phyloP scores from a whole-genome alignment of 139 green algal genomes.

The Choricystis sp. region DNA sequence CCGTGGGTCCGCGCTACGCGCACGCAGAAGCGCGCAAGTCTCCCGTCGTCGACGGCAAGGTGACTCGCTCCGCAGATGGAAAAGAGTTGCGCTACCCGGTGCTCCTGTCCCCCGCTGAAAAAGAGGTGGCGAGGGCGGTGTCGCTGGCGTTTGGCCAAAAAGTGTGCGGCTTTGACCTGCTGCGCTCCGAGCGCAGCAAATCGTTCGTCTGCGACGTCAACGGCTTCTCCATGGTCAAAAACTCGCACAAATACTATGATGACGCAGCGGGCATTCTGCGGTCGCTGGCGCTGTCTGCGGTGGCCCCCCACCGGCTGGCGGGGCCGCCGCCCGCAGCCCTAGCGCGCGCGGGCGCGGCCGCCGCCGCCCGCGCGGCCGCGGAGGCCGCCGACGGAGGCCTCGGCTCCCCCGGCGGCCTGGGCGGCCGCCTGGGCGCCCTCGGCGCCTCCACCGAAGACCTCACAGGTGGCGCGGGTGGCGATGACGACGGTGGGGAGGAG shows the following conservation, averaged over 20 bases:
- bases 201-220: constrained; percentile 98
- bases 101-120: constrained; percentile 72
- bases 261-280: constrained; percentile 61
- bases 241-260: constrained; percentile 91
- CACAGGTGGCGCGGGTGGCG: constrained; percentile 1
- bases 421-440: no score
- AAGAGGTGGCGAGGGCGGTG: constrained; percentile 87
- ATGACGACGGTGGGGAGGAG: constrained; percentile 42
- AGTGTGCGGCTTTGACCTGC: constrained; percentile 88
- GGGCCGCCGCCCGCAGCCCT: constrained; percentile 10
- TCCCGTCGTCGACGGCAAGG: constrained; percentile 90
- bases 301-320: constrained; percentile 52
- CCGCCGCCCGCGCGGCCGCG: constrained; percentile 1
- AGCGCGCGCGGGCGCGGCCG: constrained; percentile 1
- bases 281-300: constrained; percentile 54
- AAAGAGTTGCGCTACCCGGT: constrained; percentile 88
- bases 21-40: constrained; percentile 92
- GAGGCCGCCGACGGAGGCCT: constrained; percentile 1
- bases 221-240: constrained; percentile 98
- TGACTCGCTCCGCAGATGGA: constrained; percentile 62
- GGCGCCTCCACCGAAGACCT: constrained; percentile 8
- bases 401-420: background rate
- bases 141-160: constrained; percentile 89
- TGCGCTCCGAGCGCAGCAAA: constrained; percentile 55
- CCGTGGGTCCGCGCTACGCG: constrained; percentile 80